Conservation (phyloP, 352 stramenopile species). For the Globisporangium barbulae region DNA sequence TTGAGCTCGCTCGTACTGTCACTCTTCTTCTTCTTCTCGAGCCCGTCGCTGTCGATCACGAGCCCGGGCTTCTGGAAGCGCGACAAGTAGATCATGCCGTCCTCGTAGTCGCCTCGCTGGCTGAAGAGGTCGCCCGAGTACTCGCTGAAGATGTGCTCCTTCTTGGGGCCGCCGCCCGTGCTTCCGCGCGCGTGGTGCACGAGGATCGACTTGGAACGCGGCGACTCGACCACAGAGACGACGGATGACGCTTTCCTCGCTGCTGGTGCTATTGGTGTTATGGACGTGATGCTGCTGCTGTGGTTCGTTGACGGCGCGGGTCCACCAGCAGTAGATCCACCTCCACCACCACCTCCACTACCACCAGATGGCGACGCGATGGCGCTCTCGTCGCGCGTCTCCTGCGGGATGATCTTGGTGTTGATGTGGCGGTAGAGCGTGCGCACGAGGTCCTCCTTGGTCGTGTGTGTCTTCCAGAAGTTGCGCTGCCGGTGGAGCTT, state of each 20-base stretch:
- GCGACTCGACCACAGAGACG: constrained; percentile 34
- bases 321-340: not conserved
- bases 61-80: constrained; percentile 60
- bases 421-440: constrained; percentile 88
- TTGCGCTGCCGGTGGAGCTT: constrained; percentile 88
- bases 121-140: constrained; percentile 84
- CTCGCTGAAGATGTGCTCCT: constrained; percentile 49
- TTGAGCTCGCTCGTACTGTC: constrained; percentile 34
- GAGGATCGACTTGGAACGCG: constrained; percentile 53
- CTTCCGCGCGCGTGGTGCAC: constrained; percentile 25
- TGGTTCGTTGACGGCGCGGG: constrained; percentile 5
- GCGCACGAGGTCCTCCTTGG: constrained; percentile 84
- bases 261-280: constrained; percentile 34
- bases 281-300: constrained; percentile 7
- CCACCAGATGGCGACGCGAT: constrained; percentile 16
- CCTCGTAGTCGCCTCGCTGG: constrained; percentile 79
- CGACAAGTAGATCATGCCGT: constrained; percentile 88
- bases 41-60: not conserved
- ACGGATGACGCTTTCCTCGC: constrained; percentile 36
- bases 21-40: constrained; percentile 22
- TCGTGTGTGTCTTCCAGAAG: constrained; percentile 89
- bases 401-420: constrained; percentile 76
- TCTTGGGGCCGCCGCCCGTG: constrained; percentile 25
- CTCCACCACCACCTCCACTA: not conserved
- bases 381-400: constrained; percentile 45